Conservation (phyloP, 192 early-diverging fungal genomes). For the Coemansia aciculifera region DNA sequence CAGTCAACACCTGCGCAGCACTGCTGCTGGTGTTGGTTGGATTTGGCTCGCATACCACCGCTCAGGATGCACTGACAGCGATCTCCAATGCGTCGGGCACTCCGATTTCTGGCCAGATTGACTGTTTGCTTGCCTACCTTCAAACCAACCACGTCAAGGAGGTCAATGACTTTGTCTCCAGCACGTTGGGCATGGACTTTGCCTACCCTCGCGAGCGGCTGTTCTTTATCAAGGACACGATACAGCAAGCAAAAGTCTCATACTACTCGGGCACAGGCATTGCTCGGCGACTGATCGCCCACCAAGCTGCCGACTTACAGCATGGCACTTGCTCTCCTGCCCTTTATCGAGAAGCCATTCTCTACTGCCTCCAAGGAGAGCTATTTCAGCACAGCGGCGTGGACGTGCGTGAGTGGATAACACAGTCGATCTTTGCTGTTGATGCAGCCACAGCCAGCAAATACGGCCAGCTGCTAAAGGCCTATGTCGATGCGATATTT, state of each 20-base stretch:
- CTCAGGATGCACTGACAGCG: slow-evolving; percentile 15
- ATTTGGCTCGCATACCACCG: slow-evolving; percentile 16
- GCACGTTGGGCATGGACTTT: slow-evolving; percentile 40
- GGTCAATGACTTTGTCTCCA: slow-evolving; percentile 17
- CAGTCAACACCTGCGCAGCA: slow-evolving; percentile 19
- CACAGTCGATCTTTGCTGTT: slow-evolving; percentile 11
- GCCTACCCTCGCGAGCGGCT: slow-evolving; percentile 45
- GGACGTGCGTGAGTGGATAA: slow-evolving; percentile 49
- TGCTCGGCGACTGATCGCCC: slow-evolving; percentile 24
- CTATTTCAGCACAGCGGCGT: slow-evolving; percentile 48
- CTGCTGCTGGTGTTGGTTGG: slow-evolving; percentile 37
- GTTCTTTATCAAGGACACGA: slow-evolving; percentile 35
- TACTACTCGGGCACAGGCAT: slow-evolving; percentile 20
- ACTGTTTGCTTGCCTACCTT: slow-evolving; percentile 34
- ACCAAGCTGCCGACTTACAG: neutral
- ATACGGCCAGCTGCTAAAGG: slow-evolving; percentile 29
- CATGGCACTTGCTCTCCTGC: neutral
- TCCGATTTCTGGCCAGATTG: slow-evolving; percentile 11
- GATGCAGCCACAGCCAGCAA: slow-evolving; percentile 17
- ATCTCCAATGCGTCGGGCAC: slow-evolving; percentile 8
- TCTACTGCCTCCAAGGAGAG: slow-evolving; percentile 24
- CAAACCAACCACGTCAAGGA: slow-evolving; percentile 27
- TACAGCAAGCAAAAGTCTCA: slow-evolving; percentile 10
- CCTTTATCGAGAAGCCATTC: slow-evolving; percentile 26
- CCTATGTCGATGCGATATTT: slow-evolving; percentile 44